phyloP scores from a whole-genome alignment of 306 rosid species.

The Dryas alaskensis region DNA sequence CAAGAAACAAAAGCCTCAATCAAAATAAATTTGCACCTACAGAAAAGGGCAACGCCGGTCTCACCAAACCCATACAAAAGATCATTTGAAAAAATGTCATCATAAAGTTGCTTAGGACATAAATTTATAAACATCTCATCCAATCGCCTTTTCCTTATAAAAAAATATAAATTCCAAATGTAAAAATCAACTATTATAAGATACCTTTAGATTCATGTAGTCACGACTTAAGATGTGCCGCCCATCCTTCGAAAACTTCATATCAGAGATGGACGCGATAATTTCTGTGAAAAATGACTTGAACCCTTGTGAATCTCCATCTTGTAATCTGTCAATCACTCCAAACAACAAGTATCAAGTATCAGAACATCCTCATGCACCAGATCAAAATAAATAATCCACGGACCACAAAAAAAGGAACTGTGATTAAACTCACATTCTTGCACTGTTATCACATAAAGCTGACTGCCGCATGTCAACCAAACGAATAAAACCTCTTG shows the following conservation, averaged over 20 bases:
- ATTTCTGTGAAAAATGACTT: constrained; percentile 60
- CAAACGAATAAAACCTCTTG: constrained; percentile 64
- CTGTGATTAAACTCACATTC: constrained; percentile 42
- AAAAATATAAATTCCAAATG: background rate
- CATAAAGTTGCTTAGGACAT: background rate
- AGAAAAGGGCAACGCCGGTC: background rate
- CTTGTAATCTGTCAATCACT: constrained; percentile 50
- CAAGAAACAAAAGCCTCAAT: constrained; percentile 9
- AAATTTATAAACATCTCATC: constrained; percentile 1
- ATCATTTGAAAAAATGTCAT: background rate
- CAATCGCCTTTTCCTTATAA: background rate
- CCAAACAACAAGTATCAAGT: constrained; percentile 31
- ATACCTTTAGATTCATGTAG: constrained; percentile 70
- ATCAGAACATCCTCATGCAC: constrained; percentile 19
- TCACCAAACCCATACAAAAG: background rate
- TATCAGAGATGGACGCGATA: constrained; percentile 55
- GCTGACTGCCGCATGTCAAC: constrained; percentile 73
- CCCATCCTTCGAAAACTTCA: constrained; percentile 56
- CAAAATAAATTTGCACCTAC: background rate
- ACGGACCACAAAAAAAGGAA: background rate
- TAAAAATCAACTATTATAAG: constrained; percentile 1
- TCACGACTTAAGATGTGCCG: constrained; percentile 59
- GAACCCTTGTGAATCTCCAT: constrained; percentile 38
- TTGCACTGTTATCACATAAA: constrained; percentile 55
- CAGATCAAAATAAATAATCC: constrained; percentile 5